Base-by-base conservation (phyloP, 1,139 yeast genomes). In the Protomyces arabidopsidicola region DNA sequence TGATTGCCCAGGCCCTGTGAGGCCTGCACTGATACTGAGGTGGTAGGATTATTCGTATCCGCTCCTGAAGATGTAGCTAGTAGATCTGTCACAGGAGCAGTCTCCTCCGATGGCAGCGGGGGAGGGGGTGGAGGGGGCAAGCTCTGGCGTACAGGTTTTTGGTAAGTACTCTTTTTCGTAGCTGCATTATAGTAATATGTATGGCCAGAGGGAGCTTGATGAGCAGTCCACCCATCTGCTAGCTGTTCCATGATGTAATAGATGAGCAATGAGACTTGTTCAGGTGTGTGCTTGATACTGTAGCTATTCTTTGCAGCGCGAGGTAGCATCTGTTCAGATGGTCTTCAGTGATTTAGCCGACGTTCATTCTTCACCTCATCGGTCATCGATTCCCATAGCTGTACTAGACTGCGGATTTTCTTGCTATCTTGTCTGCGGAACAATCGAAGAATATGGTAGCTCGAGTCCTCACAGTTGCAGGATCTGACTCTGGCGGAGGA, bases 401-500 rank as follows among this genome's bases (percentile, higher is more conserved):
- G 31, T 1, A 27, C 6, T 27, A 27, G 8, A 27, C 6, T 27
- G 31, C 6, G 6, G 6, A 27, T 1, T 27, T 1, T 27, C 4
- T 8, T 27, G 31, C 27, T 24, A 24, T 4, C 27, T 24, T 24
- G 4, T 24, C 27, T 3, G 27, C 27, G 27, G 27, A 24, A 4
- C 27, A 24, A 4, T 24, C 4, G 27, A 24, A 24, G 4, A 48
- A 24, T 20, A 58, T 58, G 62, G 52, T 58, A 5, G 42, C 62
- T 20, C 20, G 68, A 18, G 69, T 67, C 10, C 55, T 68, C 27
- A 67, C 70, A 4, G 64, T 68, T 2, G 70, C 70, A 8, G 70
- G 97, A 0, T 87, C 95, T 0, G 97, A 90, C 72, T 83, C 87
- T 58, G 87, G 96, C 2, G 97, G 97, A 1, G 97, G 97, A 3